These are phyloP conservation scores for Chalaropsis ovoidea DNA, from an alignment of 2,329 filamentous ascomycete species.

Conservation along the genomic window DNA sequence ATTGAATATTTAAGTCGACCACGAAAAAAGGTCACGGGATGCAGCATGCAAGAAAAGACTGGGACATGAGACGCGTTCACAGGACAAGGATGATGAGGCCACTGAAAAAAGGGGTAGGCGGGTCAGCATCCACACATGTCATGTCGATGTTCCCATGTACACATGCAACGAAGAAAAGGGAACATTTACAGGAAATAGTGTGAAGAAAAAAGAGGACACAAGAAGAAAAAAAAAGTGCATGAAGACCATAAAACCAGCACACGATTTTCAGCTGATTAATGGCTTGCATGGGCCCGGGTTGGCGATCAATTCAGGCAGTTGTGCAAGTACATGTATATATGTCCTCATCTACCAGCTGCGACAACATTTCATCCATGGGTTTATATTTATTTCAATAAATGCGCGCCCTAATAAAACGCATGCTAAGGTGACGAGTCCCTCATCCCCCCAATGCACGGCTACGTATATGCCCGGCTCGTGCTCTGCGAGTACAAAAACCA, in stretches of 20 bases:
- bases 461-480: not conserved
- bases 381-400: not conserved
- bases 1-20: too few species aligned
- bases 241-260: too few species aligned
- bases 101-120: too few species aligned
- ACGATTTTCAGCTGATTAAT: slow-evolving; percentile 3
- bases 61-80: not conserved
- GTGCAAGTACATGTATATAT: too few species aligned
- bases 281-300: not conserved
- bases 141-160: too few species aligned
- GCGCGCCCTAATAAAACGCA: not conserved
- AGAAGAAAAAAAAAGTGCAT: not conserved
- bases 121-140: too few species aligned
- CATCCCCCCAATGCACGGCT: not conserved
- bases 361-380: not conserved
- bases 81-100: not conserved
- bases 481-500: not conserved
- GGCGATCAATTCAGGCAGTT: too few species aligned
- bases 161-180: too few species aligned
- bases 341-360: too few species aligned
- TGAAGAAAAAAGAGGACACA: not conserved
- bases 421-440: not conserved
- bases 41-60: not conserved
- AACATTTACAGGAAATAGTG: too few species aligned
- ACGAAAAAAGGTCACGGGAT: not conserved